Conservation (phyloP, 352 stramenopile genomes). For the Phytophthora boehmeriae region DNA sequence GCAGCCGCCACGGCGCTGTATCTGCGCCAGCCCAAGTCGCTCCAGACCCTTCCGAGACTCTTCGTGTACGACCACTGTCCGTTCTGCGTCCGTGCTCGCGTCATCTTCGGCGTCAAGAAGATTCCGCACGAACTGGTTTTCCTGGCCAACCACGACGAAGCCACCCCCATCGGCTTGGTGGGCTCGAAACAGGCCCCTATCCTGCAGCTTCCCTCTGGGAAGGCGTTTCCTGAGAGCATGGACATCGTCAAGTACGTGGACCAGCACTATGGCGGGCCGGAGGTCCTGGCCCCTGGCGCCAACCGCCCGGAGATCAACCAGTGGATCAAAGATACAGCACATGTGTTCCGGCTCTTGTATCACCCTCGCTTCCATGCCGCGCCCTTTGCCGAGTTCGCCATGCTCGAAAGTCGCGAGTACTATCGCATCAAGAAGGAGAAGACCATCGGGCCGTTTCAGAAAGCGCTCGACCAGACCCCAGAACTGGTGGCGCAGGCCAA, state of each 20-base stretch:
- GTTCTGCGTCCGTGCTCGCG: constrained; percentile 56
- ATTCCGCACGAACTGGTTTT: constrained; percentile 45
- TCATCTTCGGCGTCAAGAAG: constrained; percentile 63
- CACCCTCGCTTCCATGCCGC: constrained; percentile 49
- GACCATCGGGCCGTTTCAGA: constrained; percentile 43
- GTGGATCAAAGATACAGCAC: constrained; percentile 48
- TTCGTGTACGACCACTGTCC: constrained; percentile 71
- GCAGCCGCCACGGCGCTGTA: constrained; percentile 22
- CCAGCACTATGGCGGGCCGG: constrained; percentile 44
- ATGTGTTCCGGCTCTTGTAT: constrained; percentile 42
- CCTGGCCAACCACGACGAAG: constrained; percentile 62
- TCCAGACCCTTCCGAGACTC: constrained; percentile 38
- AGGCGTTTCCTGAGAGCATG: constrained; percentile 56
- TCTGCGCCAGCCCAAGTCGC: constrained; percentile 10
- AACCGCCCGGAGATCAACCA: constrained; percentile 45
- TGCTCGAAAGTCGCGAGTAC: constrained; percentile 52
- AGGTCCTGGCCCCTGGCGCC: constrained; percentile 36
- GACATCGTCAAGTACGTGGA: constrained; percentile 75
- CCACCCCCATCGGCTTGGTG: constrained; percentile 52
- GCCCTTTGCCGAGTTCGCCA: constrained; percentile 59
- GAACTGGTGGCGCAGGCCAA: constrained; percentile 53
- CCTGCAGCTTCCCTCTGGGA: constrained; percentile 45
- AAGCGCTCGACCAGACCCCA: constrained; percentile 44
- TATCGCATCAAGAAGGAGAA: constrained; percentile 61
- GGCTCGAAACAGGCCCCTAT: constrained; percentile 62